A percentile compares a stretch with the other conserved stretches of the same genome.
Conservation (phyloP, 352 stramenopile genomes). For the Phytophthora brassicae region DNA sequence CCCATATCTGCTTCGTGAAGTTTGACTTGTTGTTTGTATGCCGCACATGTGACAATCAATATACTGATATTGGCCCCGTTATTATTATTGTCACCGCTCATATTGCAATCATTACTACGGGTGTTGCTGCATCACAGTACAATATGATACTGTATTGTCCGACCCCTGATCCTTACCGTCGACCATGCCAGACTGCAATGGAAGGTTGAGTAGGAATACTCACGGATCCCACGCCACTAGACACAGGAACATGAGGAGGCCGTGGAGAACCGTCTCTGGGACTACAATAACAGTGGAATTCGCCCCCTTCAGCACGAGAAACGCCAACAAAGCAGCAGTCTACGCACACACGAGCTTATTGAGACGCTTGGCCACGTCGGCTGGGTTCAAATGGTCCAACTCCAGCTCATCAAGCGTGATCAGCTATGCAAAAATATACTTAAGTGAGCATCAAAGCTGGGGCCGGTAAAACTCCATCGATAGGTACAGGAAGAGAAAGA, state of each 20-base stretch:
- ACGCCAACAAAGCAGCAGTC: not conserved
- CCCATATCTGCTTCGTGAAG: no score
- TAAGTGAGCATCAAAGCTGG: not conserved
- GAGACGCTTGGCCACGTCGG: conserved; percentile 79
- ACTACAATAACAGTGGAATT: conserved; percentile 35
- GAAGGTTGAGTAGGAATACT: conserved; percentile 83
- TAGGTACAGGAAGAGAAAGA: no score
- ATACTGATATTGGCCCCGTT: no score
- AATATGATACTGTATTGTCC: no score
- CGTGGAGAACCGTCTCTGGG: conserved; percentile 81
- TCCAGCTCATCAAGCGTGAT: conserved; percentile 87
- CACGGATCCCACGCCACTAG: conserved; percentile 72
- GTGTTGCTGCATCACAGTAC: no score
- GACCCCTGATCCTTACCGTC: no score
- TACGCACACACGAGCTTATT: conserved; percentile 84
- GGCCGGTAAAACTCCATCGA: no score
- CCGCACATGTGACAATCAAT: no score
- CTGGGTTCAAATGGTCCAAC: conserved; percentile 85
- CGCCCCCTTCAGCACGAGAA: not conserved
- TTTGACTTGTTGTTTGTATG: no score
- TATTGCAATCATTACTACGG: no score
- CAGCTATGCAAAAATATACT: conserved; percentile 40
- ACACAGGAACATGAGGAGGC: conserved; percentile 74
- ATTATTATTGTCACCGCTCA: no score
- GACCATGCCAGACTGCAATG: conserved; percentile 71